Percentiles rank a stretch among this genome's conserved stretches.
Evolutionary conservation across 805 yeast genomes (phyloP).

Genomic region (Candida orba): DNA sequence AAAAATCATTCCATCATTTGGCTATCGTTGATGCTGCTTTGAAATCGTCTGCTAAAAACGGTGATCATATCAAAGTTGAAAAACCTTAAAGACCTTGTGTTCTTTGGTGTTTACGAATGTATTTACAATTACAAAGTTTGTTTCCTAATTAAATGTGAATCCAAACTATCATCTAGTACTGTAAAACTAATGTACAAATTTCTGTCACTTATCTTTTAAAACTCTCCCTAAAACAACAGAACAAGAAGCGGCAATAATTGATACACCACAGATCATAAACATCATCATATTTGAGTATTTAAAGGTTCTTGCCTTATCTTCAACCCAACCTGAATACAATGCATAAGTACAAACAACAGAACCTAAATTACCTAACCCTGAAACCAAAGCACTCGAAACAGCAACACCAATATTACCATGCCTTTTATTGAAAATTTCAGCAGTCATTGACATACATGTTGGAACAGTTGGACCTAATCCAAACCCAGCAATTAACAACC

Average conservation of each 20-base stretch:
- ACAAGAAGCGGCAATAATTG: constrained; percentile 45
- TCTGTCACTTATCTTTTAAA: constrained; percentile 11
- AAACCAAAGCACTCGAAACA: constrained; percentile 72
- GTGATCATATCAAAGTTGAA: constrained; percentile 43
- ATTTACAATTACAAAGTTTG: too few species aligned
- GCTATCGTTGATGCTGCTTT: constrained; percentile 85
- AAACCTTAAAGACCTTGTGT: constrained; percentile 4
- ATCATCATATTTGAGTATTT: constrained; percentile 77
- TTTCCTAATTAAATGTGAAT: too few species aligned
- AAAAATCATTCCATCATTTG: constrained; percentile 82
- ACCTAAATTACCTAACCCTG: constrained; percentile 84
- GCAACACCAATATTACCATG: constrained; percentile 86
- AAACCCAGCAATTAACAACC: constrained; percentile 73
- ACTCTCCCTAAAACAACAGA: constrained; percentile 13
- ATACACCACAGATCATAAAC: constrained; percentile 67
- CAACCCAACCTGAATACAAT: constrained; percentile 82
- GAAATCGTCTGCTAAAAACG: constrained; percentile 53
- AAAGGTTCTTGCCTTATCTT: constrained; percentile 53
- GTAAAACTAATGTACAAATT: too few species aligned
- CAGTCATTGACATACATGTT: constrained; percentile 75
- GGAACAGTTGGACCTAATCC: constrained; percentile 93
- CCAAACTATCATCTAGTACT: too few species aligned
- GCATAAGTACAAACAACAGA: constrained; percentile 84
- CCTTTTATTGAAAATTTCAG: constrained; percentile 61
- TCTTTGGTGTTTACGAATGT: background rate